Evolutionary conservation across 768 basidiomycete species (phyloP).

Genomic region (Cystobasidiopsis lactophilus): DNA sequence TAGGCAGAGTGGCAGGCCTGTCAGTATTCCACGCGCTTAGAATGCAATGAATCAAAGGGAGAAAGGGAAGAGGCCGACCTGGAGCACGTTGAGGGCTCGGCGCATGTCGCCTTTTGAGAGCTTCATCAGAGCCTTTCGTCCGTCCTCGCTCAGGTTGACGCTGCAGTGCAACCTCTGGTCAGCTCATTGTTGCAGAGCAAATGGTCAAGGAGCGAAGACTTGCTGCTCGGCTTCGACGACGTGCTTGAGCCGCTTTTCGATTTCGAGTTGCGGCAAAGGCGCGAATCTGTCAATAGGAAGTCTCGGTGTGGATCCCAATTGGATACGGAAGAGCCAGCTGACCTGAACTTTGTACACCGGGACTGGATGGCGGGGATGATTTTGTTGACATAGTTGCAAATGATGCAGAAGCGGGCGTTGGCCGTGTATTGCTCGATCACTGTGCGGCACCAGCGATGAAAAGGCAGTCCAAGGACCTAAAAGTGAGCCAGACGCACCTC

Average conservation of each 20-base stretch:
- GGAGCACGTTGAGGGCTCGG: slow-evolving; percentile 78
- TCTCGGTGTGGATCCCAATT: neutral
- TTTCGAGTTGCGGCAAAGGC: slow-evolving; percentile 61
- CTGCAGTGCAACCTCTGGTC: slow-evolving; percentile 28
- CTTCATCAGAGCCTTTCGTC: slow-evolving; percentile 69
- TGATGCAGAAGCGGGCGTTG: slow-evolving; percentile 97
- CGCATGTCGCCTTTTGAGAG: slow-evolving; percentile 97
- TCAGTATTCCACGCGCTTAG: too few relatives aligned
- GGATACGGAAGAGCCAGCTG: neutral
- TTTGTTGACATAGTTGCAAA: slow-evolving; percentile 99
- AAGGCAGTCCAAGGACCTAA: neutral
- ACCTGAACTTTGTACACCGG: slow-evolving; percentile 82
- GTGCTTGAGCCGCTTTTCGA: slow-evolving; percentile 53
- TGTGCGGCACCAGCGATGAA: slow-evolving; percentile 10
- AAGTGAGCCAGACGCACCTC: slow-evolving; percentile 28
- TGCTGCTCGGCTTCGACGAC: slow-evolving; percentile 73
- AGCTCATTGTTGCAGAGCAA: neutral
- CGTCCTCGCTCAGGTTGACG: slow-evolving; percentile 64
- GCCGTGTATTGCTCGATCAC: slow-evolving; percentile 97
- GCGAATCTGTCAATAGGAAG: slow-evolving; percentile 35
- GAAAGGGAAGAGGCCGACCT: slow-evolving; percentile 26
- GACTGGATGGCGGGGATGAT: slow-evolving; percentile 96
- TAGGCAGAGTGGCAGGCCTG: slow-evolving; percentile 91
- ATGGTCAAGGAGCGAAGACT: slow-evolving; percentile 20
- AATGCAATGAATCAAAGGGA: neutral